phyloP scores from a whole-genome alignment of 2,329 filamentous ascomycete genomes.

The Aspergillus tubingensis region DNA sequence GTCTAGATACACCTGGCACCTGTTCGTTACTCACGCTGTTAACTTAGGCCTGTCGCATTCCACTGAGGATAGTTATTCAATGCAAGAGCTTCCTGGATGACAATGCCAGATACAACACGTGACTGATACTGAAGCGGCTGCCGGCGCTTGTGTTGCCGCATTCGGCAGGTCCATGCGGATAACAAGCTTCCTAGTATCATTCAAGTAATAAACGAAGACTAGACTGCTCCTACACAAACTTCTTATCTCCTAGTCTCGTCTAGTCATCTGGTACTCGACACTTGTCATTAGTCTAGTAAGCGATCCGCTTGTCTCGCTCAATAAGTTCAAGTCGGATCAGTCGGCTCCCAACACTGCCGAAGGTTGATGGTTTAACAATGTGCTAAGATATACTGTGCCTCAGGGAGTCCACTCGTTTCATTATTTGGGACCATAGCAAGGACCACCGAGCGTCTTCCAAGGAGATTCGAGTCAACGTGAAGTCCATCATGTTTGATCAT shows the following conservation, averaged over 20 bases:
- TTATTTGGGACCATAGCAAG: too few species aligned
- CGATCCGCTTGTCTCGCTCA: neutral
- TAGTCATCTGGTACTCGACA: neutral
- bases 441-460: too few species aligned
- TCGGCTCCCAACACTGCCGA: neutral
- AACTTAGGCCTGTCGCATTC: too few species aligned
- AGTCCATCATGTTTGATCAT: neutral
- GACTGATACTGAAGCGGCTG: conserved; percentile 8
- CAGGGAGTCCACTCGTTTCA: too few species aligned
- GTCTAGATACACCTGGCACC: neutral
- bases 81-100: neutral
- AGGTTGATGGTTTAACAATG: neutral
- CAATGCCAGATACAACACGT: neutral
- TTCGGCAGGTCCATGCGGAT: conserved; percentile 24
- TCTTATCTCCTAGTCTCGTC: neutral
- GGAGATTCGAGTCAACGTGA: too few species aligned
- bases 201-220: too few species aligned
- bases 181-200: neutral
- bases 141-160: conserved; percentile 9
- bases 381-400: too few species aligned
- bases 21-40: too few species aligned
- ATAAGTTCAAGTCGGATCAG: neutral
- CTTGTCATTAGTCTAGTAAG: neutral
- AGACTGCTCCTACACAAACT: too few species aligned
- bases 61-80: too few species aligned